Percentiles rank a stretch among this genome's conserved stretches.
These are phyloP conservation scores for Orbilia brochopaga DNA, from an alignment of 2,329 filamentous ascomycete genomes.

Conservation along the genomic window DNA sequence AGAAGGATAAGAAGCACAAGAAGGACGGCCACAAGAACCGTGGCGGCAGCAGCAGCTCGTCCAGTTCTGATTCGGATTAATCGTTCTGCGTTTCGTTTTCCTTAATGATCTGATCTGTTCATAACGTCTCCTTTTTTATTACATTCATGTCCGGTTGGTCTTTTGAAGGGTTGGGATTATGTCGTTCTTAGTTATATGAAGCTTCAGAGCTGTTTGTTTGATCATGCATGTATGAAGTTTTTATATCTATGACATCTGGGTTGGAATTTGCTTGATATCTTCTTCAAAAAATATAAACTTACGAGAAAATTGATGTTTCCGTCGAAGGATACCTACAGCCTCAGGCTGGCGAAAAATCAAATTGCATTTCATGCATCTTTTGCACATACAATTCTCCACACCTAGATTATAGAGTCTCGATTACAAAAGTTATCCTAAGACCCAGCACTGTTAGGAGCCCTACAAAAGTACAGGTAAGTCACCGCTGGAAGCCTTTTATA, in stretches of 20 bases:
- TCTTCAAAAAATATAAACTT: neutral
- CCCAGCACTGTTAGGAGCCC: too few species aligned
- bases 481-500: too few species aligned
- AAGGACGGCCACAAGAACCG: constrained; percentile 40
- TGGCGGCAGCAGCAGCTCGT: constrained; percentile 3
- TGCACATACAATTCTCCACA: too few species aligned
- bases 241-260: neutral
- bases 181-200: neutral
- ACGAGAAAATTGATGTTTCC: too few species aligned
- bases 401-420: too few species aligned
- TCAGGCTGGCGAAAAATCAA: too few species aligned
- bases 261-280: neutral
- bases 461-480: too few species aligned
- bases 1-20: constrained; percentile 52
- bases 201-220: neutral
- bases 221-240: neutral
- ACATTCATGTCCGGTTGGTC: neutral
- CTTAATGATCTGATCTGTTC: neutral
- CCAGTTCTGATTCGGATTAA: constrained; percentile 33
- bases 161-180: neutral
- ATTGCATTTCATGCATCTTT: too few species aligned
- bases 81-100: neutral
- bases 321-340: too few species aligned
- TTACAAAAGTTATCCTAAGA: too few species aligned
- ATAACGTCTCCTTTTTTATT: neutral